These are phyloP conservation scores for Danielia oregonensis DNA, from an alignment of 805 yeast genomes.

Conservation along the genomic window DNA sequence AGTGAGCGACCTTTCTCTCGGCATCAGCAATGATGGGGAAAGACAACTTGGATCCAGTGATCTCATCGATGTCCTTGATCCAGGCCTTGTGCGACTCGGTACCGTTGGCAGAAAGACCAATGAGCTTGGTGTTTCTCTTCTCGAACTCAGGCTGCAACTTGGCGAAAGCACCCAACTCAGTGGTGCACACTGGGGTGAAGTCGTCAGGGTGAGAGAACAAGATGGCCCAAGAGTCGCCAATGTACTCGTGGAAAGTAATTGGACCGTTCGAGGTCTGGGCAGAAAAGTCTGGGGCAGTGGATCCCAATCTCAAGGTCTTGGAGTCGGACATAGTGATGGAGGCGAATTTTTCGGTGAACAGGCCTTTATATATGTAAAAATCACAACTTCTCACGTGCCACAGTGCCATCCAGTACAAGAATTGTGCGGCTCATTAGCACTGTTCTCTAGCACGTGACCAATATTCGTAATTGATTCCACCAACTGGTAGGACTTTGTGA, in stretches of 20 bases:
- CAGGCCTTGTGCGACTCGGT: constrained; percentile 77
- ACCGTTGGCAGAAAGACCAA: constrained; percentile 86
- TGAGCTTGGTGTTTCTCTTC: constrained; percentile 79
- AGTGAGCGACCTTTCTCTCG: constrained; percentile 77
- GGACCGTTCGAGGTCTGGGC: constrained; percentile 81
- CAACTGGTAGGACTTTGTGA: too few relatives aligned
- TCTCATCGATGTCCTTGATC: constrained; percentile 90
- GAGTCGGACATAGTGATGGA: background rate
- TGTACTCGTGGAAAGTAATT: constrained; percentile 81
- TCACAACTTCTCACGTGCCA: constrained; percentile 12
- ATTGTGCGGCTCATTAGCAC: too few relatives aligned
- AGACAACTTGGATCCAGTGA: constrained; percentile 67
- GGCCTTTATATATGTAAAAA: too few relatives aligned
- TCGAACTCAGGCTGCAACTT: constrained; percentile 84
- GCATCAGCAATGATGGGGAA: constrained; percentile 93
- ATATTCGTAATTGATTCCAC: too few relatives aligned
- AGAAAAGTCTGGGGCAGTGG: constrained; percentile 82
- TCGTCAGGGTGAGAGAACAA: constrained; percentile 94
- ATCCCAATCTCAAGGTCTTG: constrained; percentile 61
- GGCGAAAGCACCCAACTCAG: constrained; percentile 93
- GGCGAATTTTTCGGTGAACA: too few relatives aligned
- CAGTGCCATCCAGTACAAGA: too few relatives aligned
- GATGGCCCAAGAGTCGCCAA: constrained; percentile 84
- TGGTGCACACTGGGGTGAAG: constrained; percentile 95
- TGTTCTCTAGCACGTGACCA: too few relatives aligned